A percentile compares a stretch with the other conserved stretches of the same genome.
These are phyloP conservation scores for Starmerella bombicola DNA, from an alignment of 805 yeast species.

Conservation along the genomic window DNA sequence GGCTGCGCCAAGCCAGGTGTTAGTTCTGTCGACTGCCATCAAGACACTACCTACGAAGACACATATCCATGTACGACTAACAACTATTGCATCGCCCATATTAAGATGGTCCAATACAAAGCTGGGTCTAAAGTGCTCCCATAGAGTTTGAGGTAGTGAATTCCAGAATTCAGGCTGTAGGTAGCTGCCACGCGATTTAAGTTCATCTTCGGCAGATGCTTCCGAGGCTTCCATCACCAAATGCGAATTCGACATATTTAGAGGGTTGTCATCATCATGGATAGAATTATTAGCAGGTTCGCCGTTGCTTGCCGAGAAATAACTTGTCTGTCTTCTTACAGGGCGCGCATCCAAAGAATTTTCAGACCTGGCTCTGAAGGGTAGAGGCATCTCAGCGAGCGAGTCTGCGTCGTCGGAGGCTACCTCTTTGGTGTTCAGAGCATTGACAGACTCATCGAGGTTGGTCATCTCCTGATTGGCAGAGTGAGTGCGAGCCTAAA, in stretches of 20 bases:
- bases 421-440: no score
- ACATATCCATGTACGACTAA: constrained; percentile 21
- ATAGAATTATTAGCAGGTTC: no score
- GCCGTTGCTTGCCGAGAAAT: no score
- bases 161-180: neutral
- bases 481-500: no score
- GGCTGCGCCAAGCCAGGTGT: constrained; percentile 20
- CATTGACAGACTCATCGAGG: no score
- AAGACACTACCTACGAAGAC: constrained; percentile 18
- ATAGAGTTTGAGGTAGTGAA: neutral
- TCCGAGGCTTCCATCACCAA: neutral
- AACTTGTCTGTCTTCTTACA: no score
- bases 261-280: constrained; percentile 1
- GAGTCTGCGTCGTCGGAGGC: no score
- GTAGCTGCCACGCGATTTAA: neutral
- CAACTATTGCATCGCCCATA: constrained; percentile 16
- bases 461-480: no score
- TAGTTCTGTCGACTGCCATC: constrained; percentile 7
- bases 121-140: constrained; percentile 10
- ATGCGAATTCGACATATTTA: neutral
- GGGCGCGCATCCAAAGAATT: no score
- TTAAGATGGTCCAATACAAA: constrained; percentile 22
- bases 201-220: neutral
- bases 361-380: no score
- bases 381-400: no score